Evolutionary conservation across 441 rosid genomes (phyloP), one percentile per base, ranked within the genome.

Genomic region (Corymbia citriodora): DNA sequence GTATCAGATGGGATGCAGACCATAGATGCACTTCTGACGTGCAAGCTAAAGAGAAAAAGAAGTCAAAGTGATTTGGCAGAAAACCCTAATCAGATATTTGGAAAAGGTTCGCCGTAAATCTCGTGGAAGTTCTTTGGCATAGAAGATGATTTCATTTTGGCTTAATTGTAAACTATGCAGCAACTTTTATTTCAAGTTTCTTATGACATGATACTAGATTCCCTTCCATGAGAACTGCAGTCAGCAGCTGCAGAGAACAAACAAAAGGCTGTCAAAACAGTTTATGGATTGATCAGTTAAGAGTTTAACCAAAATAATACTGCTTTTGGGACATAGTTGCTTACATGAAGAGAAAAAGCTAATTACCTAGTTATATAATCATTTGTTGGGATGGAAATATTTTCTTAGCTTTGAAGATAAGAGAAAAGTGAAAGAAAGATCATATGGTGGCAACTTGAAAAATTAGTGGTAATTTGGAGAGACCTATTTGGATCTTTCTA

Each of bases 1-100:
- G 93, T 93, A 90, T 93, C 97, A 92, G 99, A 97, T 93, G 96
- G 94, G 91, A 94, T 95, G 96, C 97, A 94, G 93, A 97, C 99
- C 2, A 89, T 98, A 83, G 98, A 98, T 63, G 95, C 98, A 10
- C 94, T 98, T 87, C 95, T 98, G 93, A 96, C 99, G 23, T 95
- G 99, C 96, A 96, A 92, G 93, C 90, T 89, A 89, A 96, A 96
- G 94, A 94, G 95, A 93, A 97, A 97, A 95, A 95, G 97, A 94
- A 91, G 90, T 90, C 93, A 72, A 83, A 90, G 89, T 90, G 94
- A 93, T 89, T 93, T 93, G 68, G 89, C 29, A 55, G 92, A 89
- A 89, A 93, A 91, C 72, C 90, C 92, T 33, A 88, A 68, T 82
- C 93, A 91, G 90, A 92, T 91, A 81, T 91, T 93, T 89, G 93